phyloP scores from a whole-genome alignment of 2,329 filamentous ascomycete species.

The Aspergillus floridensis region DNA sequence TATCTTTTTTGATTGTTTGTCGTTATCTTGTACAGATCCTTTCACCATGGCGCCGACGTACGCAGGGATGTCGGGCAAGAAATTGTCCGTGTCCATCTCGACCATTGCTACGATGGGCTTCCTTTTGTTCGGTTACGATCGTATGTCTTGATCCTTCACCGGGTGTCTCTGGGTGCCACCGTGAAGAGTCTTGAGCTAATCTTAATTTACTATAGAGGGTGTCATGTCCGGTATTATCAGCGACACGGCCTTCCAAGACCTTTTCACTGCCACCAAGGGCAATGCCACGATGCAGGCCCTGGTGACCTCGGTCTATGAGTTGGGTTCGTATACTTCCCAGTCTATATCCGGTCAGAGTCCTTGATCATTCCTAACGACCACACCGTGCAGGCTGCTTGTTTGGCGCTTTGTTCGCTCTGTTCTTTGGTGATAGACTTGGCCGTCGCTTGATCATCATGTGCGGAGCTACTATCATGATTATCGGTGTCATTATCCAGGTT shows the following conservation, averaged over 20 bases:
- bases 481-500: slow-evolving; percentile 42
- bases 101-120: slow-evolving; percentile 64
- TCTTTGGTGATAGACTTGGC: slow-evolving; percentile 37
- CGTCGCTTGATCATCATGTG: slow-evolving; percentile 53
- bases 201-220: slow-evolving; percentile 25
- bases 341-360: background rate
- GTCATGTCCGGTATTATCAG: slow-evolving; percentile 42
- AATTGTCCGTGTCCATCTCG: slow-evolving; percentile 57
- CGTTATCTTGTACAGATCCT: background rate
- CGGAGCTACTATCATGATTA: slow-evolving; percentile 53
- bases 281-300: slow-evolving; percentile 41
- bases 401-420: slow-evolving; percentile 38
- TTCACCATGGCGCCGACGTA: slow-evolving; percentile 53
- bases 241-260: slow-evolving; percentile 30
- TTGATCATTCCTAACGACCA: background rate
- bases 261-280: slow-evolving; percentile 34
- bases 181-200: background rate
- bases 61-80: slow-evolving; percentile 59
- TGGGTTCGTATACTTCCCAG: slow-evolving; percentile 16
- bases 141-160: slow-evolving; percentile 27
- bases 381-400: slow-evolving; percentile 30
- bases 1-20: background rate
- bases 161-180: background rate
- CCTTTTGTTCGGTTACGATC: slow-evolving; percentile 60
- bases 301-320: slow-evolving; percentile 34